These are phyloP conservation scores for Hyphopichia burtonii DNA, from an alignment of 1,139 yeast genomes.

Conservation along the genomic window DNA sequence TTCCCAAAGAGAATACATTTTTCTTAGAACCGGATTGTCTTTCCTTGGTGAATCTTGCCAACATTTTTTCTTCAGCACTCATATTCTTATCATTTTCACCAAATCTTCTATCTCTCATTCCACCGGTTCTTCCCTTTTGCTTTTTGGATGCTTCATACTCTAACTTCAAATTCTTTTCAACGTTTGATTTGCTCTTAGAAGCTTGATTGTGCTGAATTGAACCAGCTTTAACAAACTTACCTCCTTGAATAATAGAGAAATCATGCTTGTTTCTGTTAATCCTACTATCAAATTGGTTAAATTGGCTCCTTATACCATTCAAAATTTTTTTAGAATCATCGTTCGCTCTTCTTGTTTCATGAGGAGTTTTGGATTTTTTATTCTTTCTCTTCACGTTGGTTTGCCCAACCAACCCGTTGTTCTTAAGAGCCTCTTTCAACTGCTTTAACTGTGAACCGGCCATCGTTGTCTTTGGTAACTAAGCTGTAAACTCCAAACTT, in stretches of 20 bases:
- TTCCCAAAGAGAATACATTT: conserved; percentile 61
- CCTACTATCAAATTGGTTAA: conserved; percentile 86
- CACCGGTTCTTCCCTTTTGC: conserved; percentile 71
- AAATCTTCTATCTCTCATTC: conserved; percentile 80
- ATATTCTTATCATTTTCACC: conserved; percentile 79
- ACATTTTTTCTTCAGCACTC: conserved; percentile 88
- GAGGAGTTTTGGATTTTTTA: conserved; percentile 56
- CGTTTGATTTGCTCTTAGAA: conserved; percentile 61
- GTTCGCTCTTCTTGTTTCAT: conserved; percentile 69
- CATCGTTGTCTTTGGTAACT: conserved; percentile 38
- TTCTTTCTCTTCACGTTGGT: conserved; percentile 59
- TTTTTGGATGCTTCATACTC: conserved; percentile 67
- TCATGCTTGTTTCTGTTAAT: conserved; percentile 68
- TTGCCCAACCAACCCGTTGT: conserved; percentile 81
- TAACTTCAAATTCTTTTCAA: conserved; percentile 68
- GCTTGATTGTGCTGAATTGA: conserved; percentile 45
- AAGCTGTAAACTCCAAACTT: neutral
- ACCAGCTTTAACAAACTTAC: conserved; percentile 57
- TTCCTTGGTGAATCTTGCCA: conserved; percentile 90
- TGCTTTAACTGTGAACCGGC: conserved; percentile 89
- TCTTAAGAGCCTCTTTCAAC: conserved; percentile 72
- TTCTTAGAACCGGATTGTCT: conserved; percentile 55
- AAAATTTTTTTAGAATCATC: conserved; percentile 46
- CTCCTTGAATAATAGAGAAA: conserved; percentile 54
- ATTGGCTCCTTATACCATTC: conserved; percentile 67